Evolutionary conservation across 2,329 filamentous ascomycete species (phyloP).

Genomic region (Aspergillus terreus): DNA sequence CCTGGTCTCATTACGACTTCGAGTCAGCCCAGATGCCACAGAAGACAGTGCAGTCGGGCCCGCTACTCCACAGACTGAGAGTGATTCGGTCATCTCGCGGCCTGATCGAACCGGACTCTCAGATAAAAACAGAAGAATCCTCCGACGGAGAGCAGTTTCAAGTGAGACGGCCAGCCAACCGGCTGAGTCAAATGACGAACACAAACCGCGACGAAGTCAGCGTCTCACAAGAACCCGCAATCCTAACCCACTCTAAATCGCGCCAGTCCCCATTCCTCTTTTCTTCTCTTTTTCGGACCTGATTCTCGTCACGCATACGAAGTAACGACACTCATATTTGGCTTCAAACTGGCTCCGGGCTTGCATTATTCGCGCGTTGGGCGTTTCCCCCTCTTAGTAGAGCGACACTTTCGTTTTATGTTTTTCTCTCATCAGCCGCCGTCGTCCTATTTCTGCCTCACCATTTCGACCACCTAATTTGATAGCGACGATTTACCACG

Average conservation of each 20-base stretch:
- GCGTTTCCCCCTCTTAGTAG: background rate
- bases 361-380: slow-evolving; percentile 17
- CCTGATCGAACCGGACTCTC: background rate
- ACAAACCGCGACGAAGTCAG: slow-evolving; percentile 18
- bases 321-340: slow-evolving; percentile 5
- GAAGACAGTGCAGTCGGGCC: slow-evolving; percentile 8
- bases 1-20: slow-evolving; percentile 34
- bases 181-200: slow-evolving; percentile 12
- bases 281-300: background rate
- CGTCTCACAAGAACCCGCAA: slow-evolving; percentile 17
- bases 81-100: slow-evolving; percentile 7
- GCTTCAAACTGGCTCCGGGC: background rate
- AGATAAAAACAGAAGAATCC: slow-evolving; percentile 9
- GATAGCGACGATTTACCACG: slow-evolving; percentile 5
- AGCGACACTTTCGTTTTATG: slow-evolving; percentile 2
- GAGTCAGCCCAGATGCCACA: slow-evolving; percentile 25
- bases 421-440: background rate
- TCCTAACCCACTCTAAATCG: slow-evolving; percentile 4
- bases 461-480: slow-evolving; percentile 2
- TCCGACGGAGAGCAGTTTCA: slow-evolving; percentile 5
- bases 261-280: background rate
- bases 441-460: background rate
- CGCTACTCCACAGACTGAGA: slow-evolving; percentile 4
- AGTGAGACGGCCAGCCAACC: slow-evolving; percentile 11
- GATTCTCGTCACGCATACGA: slow-evolving; percentile 7